Conservation (phyloP, 192 early-diverging fungal species). For the Borealophlyctis nickersoniae region DNA sequence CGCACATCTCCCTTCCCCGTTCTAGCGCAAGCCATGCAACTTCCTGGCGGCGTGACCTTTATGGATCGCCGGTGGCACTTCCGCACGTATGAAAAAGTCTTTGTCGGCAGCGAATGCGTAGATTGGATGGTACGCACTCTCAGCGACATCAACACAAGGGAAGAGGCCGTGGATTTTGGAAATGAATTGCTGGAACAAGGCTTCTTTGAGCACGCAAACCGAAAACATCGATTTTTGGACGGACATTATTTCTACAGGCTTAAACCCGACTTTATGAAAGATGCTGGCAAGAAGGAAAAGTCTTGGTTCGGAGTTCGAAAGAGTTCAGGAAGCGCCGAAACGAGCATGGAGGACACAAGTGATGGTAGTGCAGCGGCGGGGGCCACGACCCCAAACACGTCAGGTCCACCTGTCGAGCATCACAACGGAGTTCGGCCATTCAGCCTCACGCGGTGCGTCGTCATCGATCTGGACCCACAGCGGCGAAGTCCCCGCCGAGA, state of each 20-base stretch:
- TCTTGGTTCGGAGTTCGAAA: constrained; percentile 20
- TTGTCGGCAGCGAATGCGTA: constrained; percentile 80
- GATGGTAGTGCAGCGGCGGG: not conserved
- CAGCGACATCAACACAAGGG: constrained; percentile 68
- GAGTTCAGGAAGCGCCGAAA: constrained; percentile 13
- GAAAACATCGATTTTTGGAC: constrained; percentile 73
- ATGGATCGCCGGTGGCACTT: constrained; percentile 86
- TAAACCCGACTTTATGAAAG: not conserved
- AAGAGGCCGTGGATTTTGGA: constrained; percentile 75
- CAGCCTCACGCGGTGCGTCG: constrained; percentile 64
- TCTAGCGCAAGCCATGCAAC: constrained; percentile 70
- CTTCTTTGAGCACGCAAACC: constrained; percentile 57
- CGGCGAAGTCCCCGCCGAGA: constrained; percentile 75
- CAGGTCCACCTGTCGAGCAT: too few relatives aligned
- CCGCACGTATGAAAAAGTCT: constrained; percentile 62
- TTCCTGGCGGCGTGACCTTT: constrained; percentile 66
- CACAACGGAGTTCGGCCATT: constrained; percentile 29
- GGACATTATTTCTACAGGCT: constrained; percentile 87
- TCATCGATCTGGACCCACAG: constrained; percentile 82
- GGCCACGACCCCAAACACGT: not conserved
- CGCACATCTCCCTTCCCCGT: constrained; percentile 43
- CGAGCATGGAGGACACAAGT: constrained; percentile 13
- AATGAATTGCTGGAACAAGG: constrained; percentile 73
- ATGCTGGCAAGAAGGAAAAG: not conserved
- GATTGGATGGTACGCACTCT: constrained; percentile 84